Evolutionary conservation across 129 eudicot species (phyloP), one percentile per base, ranked within the genome.

Genomic region (Escallonia herrerae): DNA sequence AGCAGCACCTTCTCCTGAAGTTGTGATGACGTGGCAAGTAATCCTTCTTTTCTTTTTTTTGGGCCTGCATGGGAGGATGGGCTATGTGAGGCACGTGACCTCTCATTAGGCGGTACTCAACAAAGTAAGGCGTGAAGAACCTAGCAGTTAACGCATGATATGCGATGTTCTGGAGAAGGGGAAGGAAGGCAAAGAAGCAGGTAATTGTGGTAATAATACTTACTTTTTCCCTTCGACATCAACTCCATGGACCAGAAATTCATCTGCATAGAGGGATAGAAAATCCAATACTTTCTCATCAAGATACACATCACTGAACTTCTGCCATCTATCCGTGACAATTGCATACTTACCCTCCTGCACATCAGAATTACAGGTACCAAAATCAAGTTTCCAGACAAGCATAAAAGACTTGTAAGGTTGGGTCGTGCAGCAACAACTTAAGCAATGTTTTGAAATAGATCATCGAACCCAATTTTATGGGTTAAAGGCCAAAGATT

Each of bases 211-310:
- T 41, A n/a, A 9, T 54, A 43, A 13, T 40, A 83, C 84, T 45
- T 73, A 93, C 98, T 85, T 93, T 86, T 93, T 93, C 75, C 98
- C 98, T 88, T 93, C 98, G 46, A 93, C 98, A 74, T 93, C 98
- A 58, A 88, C 98, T 61, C 98, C 98, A 76, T 93, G 98, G 52
- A 93, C 96, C 68, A 93, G 81, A 86, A 93, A 93, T 75, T 93
- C 98, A 69, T 93, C 95, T 54, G 95, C 91, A 80, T 79, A 85
- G 4, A 47, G 56, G 13, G 96, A 87, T 77, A 93, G 91, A 86
- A 93, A 80, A 43, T 76, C 76, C 64, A 93, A 56, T 40, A 84
- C 75, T 55, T 62, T 65, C 45, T 83, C 81, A 65, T 83, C 89
- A 37, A 93, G 84, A 81, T 75, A 82, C 52, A 93, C 96, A 74